Evolutionary conservation across 768 basidiomycete genomes (phyloP).

Genomic region (Candolleomyces eurysporus): DNA sequence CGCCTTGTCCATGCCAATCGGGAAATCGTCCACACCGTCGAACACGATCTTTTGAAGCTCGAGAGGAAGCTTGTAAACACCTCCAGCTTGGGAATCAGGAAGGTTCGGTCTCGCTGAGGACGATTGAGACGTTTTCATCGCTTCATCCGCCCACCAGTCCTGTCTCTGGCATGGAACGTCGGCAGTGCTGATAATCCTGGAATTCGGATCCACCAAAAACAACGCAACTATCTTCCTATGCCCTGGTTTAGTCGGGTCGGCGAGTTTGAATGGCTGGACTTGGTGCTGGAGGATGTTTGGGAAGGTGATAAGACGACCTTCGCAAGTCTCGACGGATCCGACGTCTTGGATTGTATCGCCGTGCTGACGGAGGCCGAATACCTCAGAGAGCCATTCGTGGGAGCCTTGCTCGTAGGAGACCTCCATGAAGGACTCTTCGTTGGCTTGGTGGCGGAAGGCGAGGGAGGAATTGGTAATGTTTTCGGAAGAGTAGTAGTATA

Average conservation of each 20-base stretch:
- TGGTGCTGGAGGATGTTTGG: constrained; percentile 37
- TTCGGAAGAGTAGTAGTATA: constrained; percentile 14
- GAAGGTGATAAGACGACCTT: constrained; percentile 28
- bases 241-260: constrained; percentile 33
- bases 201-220: constrained; percentile 33
- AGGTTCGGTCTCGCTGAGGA: too few species aligned
- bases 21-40: constrained; percentile 20
- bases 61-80: constrained; percentile 14
- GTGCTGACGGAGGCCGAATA: constrained; percentile 17
- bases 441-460: constrained; percentile 13
- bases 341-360: constrained; percentile 18
- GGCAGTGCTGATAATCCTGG: constrained; percentile 20
- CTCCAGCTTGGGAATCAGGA: too few species aligned
- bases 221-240: constrained; percentile 38
- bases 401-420: constrained; percentile 17
- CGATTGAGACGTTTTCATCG: not conserved
- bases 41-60: constrained; percentile 19
- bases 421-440: not conserved
- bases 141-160: constrained; percentile 22
- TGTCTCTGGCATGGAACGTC: constrained; percentile 23
- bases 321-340: constrained; percentile 24
- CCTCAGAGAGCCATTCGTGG: constrained; percentile 18
- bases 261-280: constrained; percentile 31
- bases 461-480: constrained; percentile 13
- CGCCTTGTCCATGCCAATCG: constrained; percentile 22